phyloP scores from a whole-genome alignment of 345 rosid species.

The Salix purpurea region DNA sequence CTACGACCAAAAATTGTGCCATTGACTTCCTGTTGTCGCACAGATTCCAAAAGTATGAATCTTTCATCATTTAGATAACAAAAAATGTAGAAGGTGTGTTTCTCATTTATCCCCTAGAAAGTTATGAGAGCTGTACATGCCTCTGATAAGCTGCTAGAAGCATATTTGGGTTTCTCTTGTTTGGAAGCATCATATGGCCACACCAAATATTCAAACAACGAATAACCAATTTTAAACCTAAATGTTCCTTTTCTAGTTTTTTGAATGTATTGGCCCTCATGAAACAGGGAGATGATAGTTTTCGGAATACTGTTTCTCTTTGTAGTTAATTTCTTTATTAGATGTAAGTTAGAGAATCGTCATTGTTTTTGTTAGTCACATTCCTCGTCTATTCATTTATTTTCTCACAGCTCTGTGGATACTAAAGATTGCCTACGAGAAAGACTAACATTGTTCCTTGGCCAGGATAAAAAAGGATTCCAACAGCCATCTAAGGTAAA shows the following conservation, averaged over 20 bases:
- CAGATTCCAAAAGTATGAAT: too few species aligned
- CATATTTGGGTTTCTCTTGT: not conserved
- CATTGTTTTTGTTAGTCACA: too few species aligned
- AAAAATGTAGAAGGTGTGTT: not conserved
- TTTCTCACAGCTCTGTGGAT: not conserved
- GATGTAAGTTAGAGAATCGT: not conserved
- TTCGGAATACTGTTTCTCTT: not conserved
- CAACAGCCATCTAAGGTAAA: slow-evolving; percentile 43
- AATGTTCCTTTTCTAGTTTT: not conserved
- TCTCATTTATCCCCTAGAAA: not conserved
- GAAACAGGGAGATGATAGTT: too few species aligned
- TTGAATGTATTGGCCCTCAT: not conserved
- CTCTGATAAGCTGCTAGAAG: not conserved
- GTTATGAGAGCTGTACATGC: not conserved
- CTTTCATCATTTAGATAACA: too few species aligned
- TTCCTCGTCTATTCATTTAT: not conserved
- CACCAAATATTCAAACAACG: not conserved
- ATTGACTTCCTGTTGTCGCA: too few species aligned
- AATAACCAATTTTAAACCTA: not conserved
- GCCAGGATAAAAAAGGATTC: slow-evolving; percentile 30
- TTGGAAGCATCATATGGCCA: not conserved
- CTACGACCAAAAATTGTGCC: too few species aligned
- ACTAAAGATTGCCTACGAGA: slow-evolving; percentile 1
- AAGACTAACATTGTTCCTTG: slow-evolving; percentile 7
- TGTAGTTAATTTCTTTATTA: not conserved